phyloP scores from a whole-genome alignment of 495 filamentous ascomycete genomes.

The Aspergillus saccharolyticus region DNA sequence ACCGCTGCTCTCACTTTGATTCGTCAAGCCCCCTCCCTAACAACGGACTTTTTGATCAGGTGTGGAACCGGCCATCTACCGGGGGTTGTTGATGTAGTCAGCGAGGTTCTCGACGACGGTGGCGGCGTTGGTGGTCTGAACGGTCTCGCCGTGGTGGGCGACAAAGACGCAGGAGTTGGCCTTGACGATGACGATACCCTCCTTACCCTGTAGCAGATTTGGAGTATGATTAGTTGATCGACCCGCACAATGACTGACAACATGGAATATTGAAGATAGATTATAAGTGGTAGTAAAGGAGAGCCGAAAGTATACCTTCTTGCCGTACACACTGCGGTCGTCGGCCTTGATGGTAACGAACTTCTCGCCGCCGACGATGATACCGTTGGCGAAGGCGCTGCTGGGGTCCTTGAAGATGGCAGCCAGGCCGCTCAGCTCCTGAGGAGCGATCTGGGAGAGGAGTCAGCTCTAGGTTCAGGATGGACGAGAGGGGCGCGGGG shows the following conservation, averaged over 20 bases:
- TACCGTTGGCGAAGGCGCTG: slow-evolving; percentile 43
- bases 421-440: slow-evolving; percentile 35
- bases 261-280: neutral
- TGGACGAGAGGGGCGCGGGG: neutral
- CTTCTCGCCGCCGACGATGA: slow-evolving; percentile 65
- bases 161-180: slow-evolving; percentile 81
- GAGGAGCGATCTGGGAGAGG: slow-evolving; percentile 29
- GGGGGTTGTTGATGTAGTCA: slow-evolving; percentile 41
- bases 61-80: slow-evolving; percentile 13
- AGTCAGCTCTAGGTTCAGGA: slow-evolving; percentile 7
- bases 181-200: slow-evolving; percentile 73
- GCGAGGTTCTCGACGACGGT: slow-evolving; percentile 38
- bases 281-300: no score
- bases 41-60: slow-evolving; percentile 1
- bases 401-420: slow-evolving; percentile 28
- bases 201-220: slow-evolving; percentile 58
- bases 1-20: neutral
- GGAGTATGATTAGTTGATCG: neutral
- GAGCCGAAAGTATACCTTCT: slow-evolving; percentile 57
- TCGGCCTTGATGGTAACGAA: slow-evolving; percentile 70
- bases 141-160: slow-evolving; percentile 70
- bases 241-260: no score
- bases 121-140: slow-evolving; percentile 48
- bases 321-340: slow-evolving; percentile 74
- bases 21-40: neutral